phyloP scores from a whole-genome alignment of 768 basidiomycete genomes.

The Artomyces pyxidatus region DNA sequence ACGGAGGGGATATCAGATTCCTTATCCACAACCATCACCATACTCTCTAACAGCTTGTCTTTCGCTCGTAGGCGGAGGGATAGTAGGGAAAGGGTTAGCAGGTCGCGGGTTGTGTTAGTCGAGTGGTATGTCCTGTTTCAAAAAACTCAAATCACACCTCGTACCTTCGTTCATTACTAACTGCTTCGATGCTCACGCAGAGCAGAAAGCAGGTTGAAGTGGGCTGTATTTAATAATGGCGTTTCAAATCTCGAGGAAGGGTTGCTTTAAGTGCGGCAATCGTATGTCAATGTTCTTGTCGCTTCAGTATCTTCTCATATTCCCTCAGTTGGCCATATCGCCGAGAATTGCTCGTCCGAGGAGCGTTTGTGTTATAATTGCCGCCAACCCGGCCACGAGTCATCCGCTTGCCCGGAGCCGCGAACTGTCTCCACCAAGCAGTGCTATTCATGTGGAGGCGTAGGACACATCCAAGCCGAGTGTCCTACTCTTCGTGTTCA shows the following conservation, averaged over 20 bases:
- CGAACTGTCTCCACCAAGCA: constrained; percentile 79
- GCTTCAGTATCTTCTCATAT: constrained; percentile 1
- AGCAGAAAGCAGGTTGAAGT: neutral
- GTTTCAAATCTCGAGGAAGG: constrained; percentile 79
- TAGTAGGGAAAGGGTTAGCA: constrained; percentile 8
- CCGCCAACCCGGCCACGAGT: constrained; percentile 91
- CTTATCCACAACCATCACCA: constrained; percentile 13
- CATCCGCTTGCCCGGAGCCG: constrained; percentile 78
- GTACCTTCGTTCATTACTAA: neutral
- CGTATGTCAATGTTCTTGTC: constrained; percentile 39
- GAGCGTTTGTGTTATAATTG: constrained; percentile 93
- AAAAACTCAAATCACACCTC: neutral
- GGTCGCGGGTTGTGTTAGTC: constrained; percentile 10
- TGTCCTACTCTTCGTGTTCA: constrained; percentile 75
- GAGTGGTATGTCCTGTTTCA: constrained; percentile 5
- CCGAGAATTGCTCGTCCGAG: constrained; percentile 84
- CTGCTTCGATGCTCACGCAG: neutral
- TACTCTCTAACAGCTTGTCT: constrained; percentile 6
- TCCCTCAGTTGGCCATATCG: constrained; percentile 78
- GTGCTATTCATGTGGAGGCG: constrained; percentile 89
- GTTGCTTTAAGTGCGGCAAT: constrained; percentile 92
- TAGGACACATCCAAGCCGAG: constrained; percentile 86
- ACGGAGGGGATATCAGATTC: too few relatives aligned
- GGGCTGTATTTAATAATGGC: constrained; percentile 41
- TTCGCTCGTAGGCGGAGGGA: constrained; percentile 16